Conservation (phyloP, 345 rosid species). For the Dipteronia sinensis region DNA sequence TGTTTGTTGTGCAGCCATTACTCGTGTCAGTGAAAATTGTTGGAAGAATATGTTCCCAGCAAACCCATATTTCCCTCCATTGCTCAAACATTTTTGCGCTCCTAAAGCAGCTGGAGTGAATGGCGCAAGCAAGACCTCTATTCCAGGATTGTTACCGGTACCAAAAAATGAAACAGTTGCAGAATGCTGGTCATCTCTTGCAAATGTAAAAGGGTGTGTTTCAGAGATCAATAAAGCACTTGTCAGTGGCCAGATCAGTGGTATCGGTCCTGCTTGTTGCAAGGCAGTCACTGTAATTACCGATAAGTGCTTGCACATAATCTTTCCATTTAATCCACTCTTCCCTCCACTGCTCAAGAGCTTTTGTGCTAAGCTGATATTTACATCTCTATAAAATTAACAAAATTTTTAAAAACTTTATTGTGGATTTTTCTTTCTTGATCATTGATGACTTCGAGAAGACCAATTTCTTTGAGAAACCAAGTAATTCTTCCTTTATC, state of each 20-base stretch:
- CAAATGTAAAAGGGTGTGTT: not conserved
- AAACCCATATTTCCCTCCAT: not conserved
- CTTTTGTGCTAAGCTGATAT: not conserved
- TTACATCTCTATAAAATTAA: too few relatives aligned
- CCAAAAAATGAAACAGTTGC: not conserved
- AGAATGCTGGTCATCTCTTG: constrained; percentile 7
- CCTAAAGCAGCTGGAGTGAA: not conserved
- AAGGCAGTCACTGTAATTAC: not conserved
- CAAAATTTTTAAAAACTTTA: too few relatives aligned
- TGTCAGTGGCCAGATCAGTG: not conserved
- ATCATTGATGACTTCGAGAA: too few relatives aligned
- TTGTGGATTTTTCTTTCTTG: too few relatives aligned
- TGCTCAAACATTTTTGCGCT: not conserved
- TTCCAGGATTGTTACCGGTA: not conserved
- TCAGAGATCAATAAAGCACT: not conserved
- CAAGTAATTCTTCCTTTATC: too few relatives aligned
- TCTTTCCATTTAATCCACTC: constrained; percentile 6
- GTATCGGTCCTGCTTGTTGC: constrained; percentile 11
- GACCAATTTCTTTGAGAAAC: too few relatives aligned
- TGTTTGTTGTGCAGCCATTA: constrained; percentile 14
- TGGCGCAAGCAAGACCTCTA: not conserved
- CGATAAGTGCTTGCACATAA: constrained; percentile 5
- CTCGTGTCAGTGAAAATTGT: not conserved
- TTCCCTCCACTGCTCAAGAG: constrained; percentile 2
- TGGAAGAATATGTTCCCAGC: constrained; percentile 12